Evolutionary conservation across 2,329 filamentous ascomycete species (phyloP).

Genomic region (Alternaria alternata): DNA sequence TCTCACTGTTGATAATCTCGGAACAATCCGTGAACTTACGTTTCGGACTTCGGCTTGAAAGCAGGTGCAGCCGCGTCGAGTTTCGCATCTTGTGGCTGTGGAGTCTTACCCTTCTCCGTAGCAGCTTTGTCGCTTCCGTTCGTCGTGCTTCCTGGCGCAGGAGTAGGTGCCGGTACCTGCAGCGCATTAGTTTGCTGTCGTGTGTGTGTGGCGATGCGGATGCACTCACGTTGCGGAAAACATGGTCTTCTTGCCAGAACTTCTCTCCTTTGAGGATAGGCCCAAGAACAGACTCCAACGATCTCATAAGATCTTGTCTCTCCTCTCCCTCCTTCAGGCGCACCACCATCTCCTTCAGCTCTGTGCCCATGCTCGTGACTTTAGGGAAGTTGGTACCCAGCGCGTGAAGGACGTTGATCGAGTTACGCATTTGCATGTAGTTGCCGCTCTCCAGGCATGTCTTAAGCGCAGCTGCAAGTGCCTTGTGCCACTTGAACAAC

Average conservation of each 20-base stretch:
- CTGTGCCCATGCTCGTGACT: slow-evolving; percentile 84
- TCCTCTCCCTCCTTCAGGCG: slow-evolving; percentile 65
- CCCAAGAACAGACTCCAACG: slow-evolving; percentile 74
- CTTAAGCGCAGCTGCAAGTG: slow-evolving; percentile 80
- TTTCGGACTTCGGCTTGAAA: slow-evolving; percentile 64
- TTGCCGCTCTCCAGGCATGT: slow-evolving; percentile 82
- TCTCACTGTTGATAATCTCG: slow-evolving; percentile 2
- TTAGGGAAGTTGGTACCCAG: slow-evolving; percentile 85
- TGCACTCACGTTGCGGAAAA: slow-evolving; percentile 70
- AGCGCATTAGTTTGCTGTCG: slow-evolving; percentile 17
- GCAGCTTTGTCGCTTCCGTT: slow-evolving; percentile 43
- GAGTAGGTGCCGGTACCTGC: slow-evolving; percentile 33
- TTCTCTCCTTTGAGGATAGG: slow-evolving; percentile 72
- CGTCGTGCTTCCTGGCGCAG: slow-evolving; percentile 28
- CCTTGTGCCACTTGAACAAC: slow-evolving; percentile 89
- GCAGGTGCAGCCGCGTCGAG: slow-evolving; percentile 66
- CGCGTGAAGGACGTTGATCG: slow-evolving; percentile 85
- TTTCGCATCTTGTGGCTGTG: slow-evolving; percentile 54
- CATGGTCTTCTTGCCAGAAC: slow-evolving; percentile 77
- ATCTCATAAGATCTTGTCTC: slow-evolving; percentile 77
- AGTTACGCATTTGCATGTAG: slow-evolving; percentile 98
- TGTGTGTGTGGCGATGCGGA: not conserved
- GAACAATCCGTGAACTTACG: slow-evolving; percentile 32
- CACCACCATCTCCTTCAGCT: slow-evolving; percentile 71
- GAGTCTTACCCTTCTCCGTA: slow-evolving; percentile 49